Base-by-base conservation (phyloP, 768 basidiomycete genomes). In the Suillus americanus region DNA sequence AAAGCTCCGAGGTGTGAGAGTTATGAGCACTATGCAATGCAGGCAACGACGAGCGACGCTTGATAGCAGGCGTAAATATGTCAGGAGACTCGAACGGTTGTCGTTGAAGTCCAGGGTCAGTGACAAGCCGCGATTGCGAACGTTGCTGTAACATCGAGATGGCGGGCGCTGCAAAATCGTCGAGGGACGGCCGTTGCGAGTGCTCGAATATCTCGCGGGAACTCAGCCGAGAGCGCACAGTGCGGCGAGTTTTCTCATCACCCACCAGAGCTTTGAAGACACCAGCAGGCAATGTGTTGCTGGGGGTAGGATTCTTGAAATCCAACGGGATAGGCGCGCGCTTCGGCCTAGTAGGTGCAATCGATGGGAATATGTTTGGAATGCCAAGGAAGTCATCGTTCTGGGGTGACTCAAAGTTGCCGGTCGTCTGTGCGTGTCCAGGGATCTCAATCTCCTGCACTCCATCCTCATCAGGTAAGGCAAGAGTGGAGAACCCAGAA, bases 241-340 rank as follows among this genome's bases (percentile, higher is more conserved):
- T 81, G 53, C 86, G 81, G 63, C 91, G 85, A 2, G 89, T 88
- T 51, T 88, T 82, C 66, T 90, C 90, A 53, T 93, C 91, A 23
- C 71, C 72, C 33, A 83, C 87, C 59, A 92, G 80, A 13, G 91
- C 90, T 78, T 94, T 94, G 84, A 95, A 95, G 63, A 94, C 71
- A 2, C 91, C 91, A 40, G 93, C 93, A 23, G 93, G 93, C 10
- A 94, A 89, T 7, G 90, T 94, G 69, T 91, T 92, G 40, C 80
- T 86, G 18, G 83, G 83, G 14, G 82, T 75, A 20, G 86, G 82
- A 64, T 86, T 86, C 71, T 81, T 86, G 79, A 93, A 95, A 74
- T 94, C 91, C n/a, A 86, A 72, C 18, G 91, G 91, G 64, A 92
- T 88, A 12, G 91, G 92, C 7, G 91, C 86, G 51, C 90, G 89